These are phyloP conservation scores for Toxoplasma gondii DNA, from an alignment of 169 alveolate genomes.

Conservation along the genomic window DNA sequence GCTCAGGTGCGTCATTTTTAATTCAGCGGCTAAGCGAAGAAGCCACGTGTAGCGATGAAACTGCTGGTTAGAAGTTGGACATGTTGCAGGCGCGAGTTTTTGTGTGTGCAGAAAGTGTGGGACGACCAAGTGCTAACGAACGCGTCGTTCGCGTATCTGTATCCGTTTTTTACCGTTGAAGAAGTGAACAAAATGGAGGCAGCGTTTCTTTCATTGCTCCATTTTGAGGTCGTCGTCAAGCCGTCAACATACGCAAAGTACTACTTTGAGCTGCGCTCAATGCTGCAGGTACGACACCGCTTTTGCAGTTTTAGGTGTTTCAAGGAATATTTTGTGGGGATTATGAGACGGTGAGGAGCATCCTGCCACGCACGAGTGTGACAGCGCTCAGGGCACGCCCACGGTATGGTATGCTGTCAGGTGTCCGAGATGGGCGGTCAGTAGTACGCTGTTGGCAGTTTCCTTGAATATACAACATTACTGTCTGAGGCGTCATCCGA, in stretches of 20 bases:
- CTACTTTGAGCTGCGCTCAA: constrained; percentile 86
- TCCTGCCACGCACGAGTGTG: neutral
- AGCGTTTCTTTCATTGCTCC: constrained; percentile 80
- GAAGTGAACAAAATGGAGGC: constrained; percentile 87
- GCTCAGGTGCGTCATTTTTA: constrained; percentile 72
- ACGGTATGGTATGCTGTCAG: neutral
- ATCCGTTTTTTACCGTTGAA: constrained; percentile 87
- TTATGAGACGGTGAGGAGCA: neutral
- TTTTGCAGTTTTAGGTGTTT: too few species aligned
- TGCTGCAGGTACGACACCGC: constrained; percentile 70
- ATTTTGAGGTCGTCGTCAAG: constrained; percentile 76
- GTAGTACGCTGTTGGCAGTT: too few species aligned
- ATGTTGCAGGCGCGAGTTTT: neutral
- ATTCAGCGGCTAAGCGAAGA: neutral
- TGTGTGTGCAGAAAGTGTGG: constrained; percentile 77
- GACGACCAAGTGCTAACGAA: constrained; percentile 87
- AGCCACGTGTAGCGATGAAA: neutral
- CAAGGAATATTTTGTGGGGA: neutral
- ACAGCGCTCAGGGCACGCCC: neutral
- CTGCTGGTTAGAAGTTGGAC: neutral
- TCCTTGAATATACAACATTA: too few species aligned
- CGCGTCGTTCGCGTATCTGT: constrained; percentile 87
- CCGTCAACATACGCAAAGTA: constrained; percentile 86
- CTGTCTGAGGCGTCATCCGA: too few species aligned
- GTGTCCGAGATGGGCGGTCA: neutral